Evolutionary conservation across 768 basidiomycete genomes (phyloP).

Genomic region (Cystobasidium ongulense): DNA sequence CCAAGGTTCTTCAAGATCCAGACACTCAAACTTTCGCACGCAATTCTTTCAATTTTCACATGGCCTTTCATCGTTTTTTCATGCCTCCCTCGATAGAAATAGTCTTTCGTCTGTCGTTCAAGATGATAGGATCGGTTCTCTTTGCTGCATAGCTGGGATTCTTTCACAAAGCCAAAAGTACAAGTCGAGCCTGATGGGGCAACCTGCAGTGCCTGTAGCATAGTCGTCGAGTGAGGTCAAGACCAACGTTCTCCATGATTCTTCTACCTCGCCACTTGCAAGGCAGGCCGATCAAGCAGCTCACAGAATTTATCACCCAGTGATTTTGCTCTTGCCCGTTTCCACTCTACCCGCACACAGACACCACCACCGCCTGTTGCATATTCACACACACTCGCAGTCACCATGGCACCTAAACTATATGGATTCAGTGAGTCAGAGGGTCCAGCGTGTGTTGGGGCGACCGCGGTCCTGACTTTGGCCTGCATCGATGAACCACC

Average conservation of each 20-base stretch:
- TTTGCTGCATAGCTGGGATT: neutral
- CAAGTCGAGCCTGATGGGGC: too few relatives aligned
- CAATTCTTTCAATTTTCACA: too few relatives aligned
- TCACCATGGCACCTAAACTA: constrained; percentile 9
- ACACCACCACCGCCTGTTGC: too few relatives aligned
- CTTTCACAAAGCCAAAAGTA: too few relatives aligned
- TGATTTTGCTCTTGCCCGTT: too few relatives aligned
- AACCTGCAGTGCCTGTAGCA: neutral
- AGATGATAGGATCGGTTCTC: neutral
- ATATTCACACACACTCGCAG: too few relatives aligned
- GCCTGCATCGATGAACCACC: neutral
- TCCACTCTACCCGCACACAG: too few relatives aligned
- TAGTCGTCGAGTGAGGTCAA: neutral
- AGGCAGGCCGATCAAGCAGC: neutral
- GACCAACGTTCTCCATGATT: neutral
- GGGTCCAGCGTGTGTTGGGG: neutral
- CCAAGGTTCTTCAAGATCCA: too few relatives aligned
- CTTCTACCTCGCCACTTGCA: neutral
- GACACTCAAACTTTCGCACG: too few relatives aligned
- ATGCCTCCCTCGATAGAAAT: too few relatives aligned
- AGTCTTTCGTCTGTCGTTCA: neutral
- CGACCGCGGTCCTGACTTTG: neutral
- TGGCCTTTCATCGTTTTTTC: neutral
- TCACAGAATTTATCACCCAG: neutral
- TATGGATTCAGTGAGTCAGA: constrained; percentile 20